phyloP scores from a whole-genome alignment of 2,329 filamentous ascomycete genomes.

The Capronia epimyces region DNA sequence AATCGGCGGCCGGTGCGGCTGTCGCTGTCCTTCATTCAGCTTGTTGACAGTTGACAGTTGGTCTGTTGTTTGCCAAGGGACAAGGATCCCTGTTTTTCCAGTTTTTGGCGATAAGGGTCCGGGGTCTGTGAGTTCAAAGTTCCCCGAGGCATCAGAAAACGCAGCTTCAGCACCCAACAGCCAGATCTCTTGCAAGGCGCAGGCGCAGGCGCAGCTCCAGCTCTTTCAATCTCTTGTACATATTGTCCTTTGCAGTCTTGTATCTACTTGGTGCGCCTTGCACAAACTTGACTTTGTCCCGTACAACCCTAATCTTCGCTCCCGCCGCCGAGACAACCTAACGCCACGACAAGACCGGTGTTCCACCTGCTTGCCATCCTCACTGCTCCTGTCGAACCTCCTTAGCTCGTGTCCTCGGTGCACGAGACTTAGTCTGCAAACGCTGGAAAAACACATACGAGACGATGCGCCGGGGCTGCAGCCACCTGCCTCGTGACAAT shows the following conservation, averaged over 20 bases:
- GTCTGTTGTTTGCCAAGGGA: neutral
- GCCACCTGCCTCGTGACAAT: slow-evolving; percentile 19
- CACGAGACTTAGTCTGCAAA: neutral
- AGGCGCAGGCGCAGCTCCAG: neutral
- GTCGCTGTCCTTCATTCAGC: neutral
- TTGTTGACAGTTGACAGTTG: neutral
- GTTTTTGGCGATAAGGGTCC: neutral
- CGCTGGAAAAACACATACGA: neutral
- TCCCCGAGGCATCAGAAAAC: neutral
- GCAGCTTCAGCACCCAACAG: neutral
- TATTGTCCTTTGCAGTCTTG: neutral
- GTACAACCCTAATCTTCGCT: neutral
- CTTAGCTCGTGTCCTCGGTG: neutral
- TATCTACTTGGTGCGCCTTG: neutral
- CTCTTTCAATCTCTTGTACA: neutral
- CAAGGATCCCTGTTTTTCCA: neutral
- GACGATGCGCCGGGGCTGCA: slow-evolving; percentile 14
- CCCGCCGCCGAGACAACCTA: neutral
- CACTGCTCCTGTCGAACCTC: neutral
- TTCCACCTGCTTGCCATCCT: neutral
- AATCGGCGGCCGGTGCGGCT: neutral
- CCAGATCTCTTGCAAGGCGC: neutral
- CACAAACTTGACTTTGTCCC: neutral
- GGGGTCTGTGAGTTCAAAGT: too few relatives aligned
- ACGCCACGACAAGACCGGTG: neutral